Base-by-base conservation (phyloP, 2,329 filamentous ascomycete genomes). In the Acarospora socialis region DNA sequence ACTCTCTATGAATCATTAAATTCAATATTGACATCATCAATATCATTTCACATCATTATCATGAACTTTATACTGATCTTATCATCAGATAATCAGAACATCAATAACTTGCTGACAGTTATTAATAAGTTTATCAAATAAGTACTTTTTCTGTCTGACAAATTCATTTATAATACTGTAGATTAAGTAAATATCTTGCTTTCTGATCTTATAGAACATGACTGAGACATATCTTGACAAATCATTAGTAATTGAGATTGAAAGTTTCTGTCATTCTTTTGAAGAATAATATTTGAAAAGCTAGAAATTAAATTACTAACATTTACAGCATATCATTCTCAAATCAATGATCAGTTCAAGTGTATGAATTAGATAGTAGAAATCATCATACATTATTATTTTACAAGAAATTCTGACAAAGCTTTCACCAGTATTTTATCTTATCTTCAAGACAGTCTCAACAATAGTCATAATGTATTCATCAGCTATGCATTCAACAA, bases 41-140 rank as follows among this genome's bases (percentile, higher is more conserved):
- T 25, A 4, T 28, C 23, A 1, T 38, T 38, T 19, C 9, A 38
- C 14, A 38, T 22, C 2, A 9, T 38, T 1, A 20, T 25, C 1
- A 32, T 35, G 10, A 16, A 38, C 21, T 38, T 38, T 20, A 35
- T 38, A 3, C n/a, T 35, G 5, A 21, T n/a, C 7, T 17, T 35
- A 12, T 29, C 28, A 20, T 20, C 9, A 15, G 16, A 13, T 2
- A 10, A 4, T 5, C 8, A 19, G 9, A 16, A 12, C 7, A 22
- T 13, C 15, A 20, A 36, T 19, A 5, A 4, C 4, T 7, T 30
- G 19, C 15, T 35, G 10, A 24, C 22, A 0, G 14, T 38, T 3
- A 38, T 22, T 12, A 25, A 25, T 18, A 38, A 38, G 20, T 32
- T 31, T 4, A 28, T 19, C 2, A 38, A 38, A 21, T 22, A n/a